Conservation (phyloP, 495 filamentous ascomycete genomes). For the Parathielavia appendiculata region DNA sequence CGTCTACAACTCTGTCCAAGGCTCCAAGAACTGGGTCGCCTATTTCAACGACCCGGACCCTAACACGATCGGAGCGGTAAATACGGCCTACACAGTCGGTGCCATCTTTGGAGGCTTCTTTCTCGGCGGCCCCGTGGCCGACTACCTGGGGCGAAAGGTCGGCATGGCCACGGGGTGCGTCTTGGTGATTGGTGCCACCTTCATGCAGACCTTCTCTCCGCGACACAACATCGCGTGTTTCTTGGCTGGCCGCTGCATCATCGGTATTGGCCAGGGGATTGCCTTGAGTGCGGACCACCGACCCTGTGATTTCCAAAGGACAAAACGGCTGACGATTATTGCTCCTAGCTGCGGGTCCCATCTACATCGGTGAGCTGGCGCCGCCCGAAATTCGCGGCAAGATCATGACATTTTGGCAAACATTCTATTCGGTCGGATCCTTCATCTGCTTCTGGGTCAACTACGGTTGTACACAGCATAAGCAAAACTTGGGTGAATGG, state of each 20-base stretch:
- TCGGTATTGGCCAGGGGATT: not conserved
- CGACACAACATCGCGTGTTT: not conserved
- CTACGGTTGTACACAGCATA: not conserved
- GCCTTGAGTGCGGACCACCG: not conserved
- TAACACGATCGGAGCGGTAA: not conserved
- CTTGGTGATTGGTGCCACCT: not conserved
- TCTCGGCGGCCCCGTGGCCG: not conserved
- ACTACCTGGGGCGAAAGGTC: not conserved
- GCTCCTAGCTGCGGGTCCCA: not conserved
- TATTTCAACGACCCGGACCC: not conserved
- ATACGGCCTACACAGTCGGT: not conserved
- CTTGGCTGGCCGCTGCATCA: not conserved
- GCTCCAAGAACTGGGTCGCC: not conserved
- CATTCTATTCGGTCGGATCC: not conserved
- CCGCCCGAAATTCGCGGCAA: not conserved
- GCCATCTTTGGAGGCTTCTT: not conserved
- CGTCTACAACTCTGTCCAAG: constrained; percentile 3
- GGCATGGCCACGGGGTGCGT: not conserved
- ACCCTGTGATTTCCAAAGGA: no score
- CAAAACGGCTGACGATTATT: no score
- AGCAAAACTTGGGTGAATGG: not conserved
- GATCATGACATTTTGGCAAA: constrained; percentile 4
- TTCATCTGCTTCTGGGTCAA: constrained; percentile 7
- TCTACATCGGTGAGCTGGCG: constrained; percentile 1
- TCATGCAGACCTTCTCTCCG: not conserved